These are phyloP conservation scores for Citrus reticulata DNA, from an alignment of 345 rosid genomes.

Conservation along the genomic window DNA sequence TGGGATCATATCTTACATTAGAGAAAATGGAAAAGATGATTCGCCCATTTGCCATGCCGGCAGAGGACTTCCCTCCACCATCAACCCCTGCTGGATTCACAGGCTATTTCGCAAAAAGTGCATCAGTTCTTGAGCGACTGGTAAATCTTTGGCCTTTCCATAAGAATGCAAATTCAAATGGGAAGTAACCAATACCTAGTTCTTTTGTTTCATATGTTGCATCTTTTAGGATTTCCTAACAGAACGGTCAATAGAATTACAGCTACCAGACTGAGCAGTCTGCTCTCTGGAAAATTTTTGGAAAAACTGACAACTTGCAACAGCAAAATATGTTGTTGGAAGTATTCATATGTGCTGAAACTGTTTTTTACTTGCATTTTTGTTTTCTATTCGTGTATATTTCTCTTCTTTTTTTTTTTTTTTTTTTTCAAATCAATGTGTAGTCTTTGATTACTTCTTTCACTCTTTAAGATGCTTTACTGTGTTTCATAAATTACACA, in stretches of 20 bases:
- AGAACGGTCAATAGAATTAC: neutral
- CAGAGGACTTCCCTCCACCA: conserved; percentile 97
- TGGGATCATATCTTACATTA: conserved; percentile 71
- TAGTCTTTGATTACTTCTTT: neutral
- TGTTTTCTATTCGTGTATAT: neutral
- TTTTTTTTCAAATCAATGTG: neutral
- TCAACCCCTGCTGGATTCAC: conserved; percentile 90
- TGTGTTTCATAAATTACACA: neutral
- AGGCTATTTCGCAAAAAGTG: conserved; percentile 92
- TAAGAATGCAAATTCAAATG: conserved; percentile 43
- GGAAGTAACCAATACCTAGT: conserved; percentile 30
- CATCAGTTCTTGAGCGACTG: conserved; percentile 77
- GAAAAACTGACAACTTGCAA: neutral
- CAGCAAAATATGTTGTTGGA: neutral
- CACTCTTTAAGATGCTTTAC: neutral
- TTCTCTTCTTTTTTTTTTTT: neutral
- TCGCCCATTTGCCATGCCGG: conserved; percentile 94
- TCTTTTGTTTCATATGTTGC: neutral
- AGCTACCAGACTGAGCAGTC: neutral
- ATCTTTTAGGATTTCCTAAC: neutral
- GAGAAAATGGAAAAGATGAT: conserved; percentile 95
- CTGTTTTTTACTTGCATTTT: neutral
- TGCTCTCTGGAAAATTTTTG: conserved; percentile 1
- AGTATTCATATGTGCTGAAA: neutral
- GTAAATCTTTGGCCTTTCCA: conserved; percentile 80